Conservation (phyloP, 352 stramenopile species). For the Phytophthora tubulina region DNA sequence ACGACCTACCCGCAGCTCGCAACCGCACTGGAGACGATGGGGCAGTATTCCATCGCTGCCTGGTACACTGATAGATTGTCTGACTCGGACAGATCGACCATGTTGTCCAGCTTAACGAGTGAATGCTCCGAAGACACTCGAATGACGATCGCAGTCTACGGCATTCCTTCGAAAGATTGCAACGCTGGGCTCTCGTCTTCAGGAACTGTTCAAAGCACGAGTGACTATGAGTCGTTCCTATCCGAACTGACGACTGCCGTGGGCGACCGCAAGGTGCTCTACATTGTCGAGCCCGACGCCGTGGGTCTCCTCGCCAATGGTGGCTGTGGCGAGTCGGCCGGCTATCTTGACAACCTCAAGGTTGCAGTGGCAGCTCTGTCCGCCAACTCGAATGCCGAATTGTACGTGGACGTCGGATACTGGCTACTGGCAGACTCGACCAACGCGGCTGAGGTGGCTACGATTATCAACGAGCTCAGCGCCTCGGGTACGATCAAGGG, state of each 20-base stretch:
- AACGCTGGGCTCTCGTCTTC: conserved; percentile 57
- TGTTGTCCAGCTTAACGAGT: conserved; percentile 44
- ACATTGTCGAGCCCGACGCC: conserved; percentile 75
- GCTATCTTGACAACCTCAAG: conserved; percentile 66
- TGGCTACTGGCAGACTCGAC: conserved; percentile 56
- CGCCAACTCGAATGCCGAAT: conserved; percentile 58
- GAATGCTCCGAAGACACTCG: conserved; percentile 49
- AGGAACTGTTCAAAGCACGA: conserved; percentile 47
- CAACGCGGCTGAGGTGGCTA: conserved; percentile 40
- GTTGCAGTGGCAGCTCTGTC: conserved; percentile 62
- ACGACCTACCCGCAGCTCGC: conserved; percentile 47
- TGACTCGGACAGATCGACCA: conserved; percentile 34
- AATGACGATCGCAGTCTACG: conserved; percentile 72
- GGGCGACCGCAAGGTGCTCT: conserved; percentile 63
- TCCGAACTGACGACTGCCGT: conserved; percentile 46
- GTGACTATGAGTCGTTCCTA: conserved; percentile 63
- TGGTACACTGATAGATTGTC: conserved; percentile 68
- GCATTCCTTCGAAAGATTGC: conserved; percentile 76
- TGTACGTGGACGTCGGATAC: conserved; percentile 77
- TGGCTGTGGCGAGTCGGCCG: conserved; percentile 49
- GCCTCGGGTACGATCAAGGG: conserved; percentile 56
- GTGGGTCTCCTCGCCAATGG: conserved; percentile 59
- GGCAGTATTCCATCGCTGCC: conserved; percentile 54
- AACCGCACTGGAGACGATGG: conserved; percentile 47
- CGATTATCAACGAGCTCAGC: conserved; percentile 57